Base-by-base conservation (phyloP, 805 yeast genomes). In the Lachancea sp. region DNA sequence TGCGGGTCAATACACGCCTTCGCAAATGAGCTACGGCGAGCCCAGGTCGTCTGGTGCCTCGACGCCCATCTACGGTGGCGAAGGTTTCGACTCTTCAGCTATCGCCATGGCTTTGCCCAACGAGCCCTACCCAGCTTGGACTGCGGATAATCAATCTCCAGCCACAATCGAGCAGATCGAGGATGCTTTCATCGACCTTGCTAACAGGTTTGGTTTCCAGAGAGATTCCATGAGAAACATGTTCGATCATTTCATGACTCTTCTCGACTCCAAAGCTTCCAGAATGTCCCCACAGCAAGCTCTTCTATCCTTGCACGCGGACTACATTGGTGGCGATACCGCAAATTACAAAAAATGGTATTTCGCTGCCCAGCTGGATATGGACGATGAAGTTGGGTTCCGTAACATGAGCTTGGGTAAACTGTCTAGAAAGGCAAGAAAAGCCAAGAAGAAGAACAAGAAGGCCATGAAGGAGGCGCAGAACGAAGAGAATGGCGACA, bases 91-190 rank as follows among this genome's bases (percentile, higher is more conserved):
- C 57, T 83, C 85, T 29, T 70, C 80, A 7, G 68, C 81, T 59
- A 65, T 79, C 62, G 69, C 85, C 59, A 70, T 81, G 74, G 82
- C 87, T 64, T 56, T 83, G 69, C 75, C 95, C 57, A 79, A 89
- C 37, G 93, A 93, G 66, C 99, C 99, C 29, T 93, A 91, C 66
- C 99, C 99, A 36, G 98, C 99, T 42, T 93, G 99, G 99, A 86
- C 96, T 20, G 95, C 95, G 38, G 98, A 93, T 67, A 90, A 85
- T 46, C 91, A 85, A 65, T 88, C 91, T 20, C 95, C 95, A 11
- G 82, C 84, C 47, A 74, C 87, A 40, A 76, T 85, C 45, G 93
- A 85, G 66, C 91, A 85, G 64, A 82, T 85, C 62, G 95, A 85
- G 70, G 95, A 85, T 70, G 79, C 85, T 32, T 85, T 85, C 62